A percentile compares a stretch with the other conserved stretches of the same genome.
phyloP scores from a whole-genome alignment of 192 early-diverging fungal genomes.

The Jimgerdemannia flammicorona region DNA sequence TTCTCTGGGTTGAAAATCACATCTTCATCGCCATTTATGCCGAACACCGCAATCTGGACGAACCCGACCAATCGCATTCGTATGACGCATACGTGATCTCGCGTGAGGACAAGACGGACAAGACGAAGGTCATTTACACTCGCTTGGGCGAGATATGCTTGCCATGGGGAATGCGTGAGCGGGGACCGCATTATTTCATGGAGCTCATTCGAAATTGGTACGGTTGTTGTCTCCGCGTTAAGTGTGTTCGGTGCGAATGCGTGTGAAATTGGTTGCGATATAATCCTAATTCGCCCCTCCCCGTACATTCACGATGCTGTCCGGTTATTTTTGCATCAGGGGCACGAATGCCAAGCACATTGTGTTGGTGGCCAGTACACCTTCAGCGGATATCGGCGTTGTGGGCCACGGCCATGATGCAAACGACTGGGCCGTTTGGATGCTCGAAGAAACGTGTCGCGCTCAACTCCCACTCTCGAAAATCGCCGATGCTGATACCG shows the following conservation, averaged over 20 bases:
- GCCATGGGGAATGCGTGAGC: conserved; percentile 42
- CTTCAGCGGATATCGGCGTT: conserved; percentile 42
- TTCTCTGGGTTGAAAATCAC: conserved; percentile 76
- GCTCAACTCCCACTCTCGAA: conserved; percentile 58
- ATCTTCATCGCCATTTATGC: conserved; percentile 69
- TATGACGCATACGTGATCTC: conserved; percentile 59
- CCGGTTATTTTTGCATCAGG: conserved; percentile 21
- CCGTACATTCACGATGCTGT: neutral
- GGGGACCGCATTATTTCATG: conserved; percentile 55
- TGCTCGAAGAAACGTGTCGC: conserved; percentile 51
- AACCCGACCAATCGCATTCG: conserved; percentile 19
- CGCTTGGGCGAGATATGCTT: conserved; percentile 55
- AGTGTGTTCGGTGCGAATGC: neutral
- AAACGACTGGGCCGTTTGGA: conserved; percentile 65
- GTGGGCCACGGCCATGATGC: conserved; percentile 39
- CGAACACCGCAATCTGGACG: conserved; percentile 11
- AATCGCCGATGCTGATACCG: conserved; percentile 53
- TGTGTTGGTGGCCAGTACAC: conserved; percentile 35
- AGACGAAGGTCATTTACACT: conserved; percentile 40
- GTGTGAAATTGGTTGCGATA: too few relatives aligned
- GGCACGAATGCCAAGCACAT: conserved; percentile 30
- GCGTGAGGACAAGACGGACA: conserved; percentile 26
- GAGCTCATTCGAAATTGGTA: conserved; percentile 56
- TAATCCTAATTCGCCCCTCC: neutral
- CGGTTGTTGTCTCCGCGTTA: neutral